Evolutionary conservation across 768 basidiomycete species (phyloP), one percentile per base, ranked within the genome.

Genomic region (Serendipita vermifera): DNA sequence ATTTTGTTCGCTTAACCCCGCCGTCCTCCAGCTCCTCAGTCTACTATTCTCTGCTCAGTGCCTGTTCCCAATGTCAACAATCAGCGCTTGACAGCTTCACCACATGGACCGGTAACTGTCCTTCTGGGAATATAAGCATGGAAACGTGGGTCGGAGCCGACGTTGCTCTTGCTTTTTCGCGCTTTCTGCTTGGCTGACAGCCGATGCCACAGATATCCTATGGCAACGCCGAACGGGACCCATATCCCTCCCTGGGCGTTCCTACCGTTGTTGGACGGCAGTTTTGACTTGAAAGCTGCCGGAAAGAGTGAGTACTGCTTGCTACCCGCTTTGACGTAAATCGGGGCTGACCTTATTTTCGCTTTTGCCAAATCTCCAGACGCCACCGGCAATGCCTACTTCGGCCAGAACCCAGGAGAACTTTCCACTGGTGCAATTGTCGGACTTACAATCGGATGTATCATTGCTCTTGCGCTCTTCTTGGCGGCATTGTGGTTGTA

Each of bases 31-130:
- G 46, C 46, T 51, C 46, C 9, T 22, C 22, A 5, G 46, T 51
- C 46, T 51, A 51, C 46, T 51, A 51, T 29, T 51, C 46, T 22
- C 46, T 51, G 5, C 46, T 51, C 17, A 24, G 22, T 7, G 46
- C 22, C 11, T 51, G 46, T 29, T 22, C 46, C 5, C 24, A 15
- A 15, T 51, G 46, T n/a, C 46, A 51, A 31, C 24, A 31, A 51
- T 51, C 46, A 31, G n/a, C 46, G 29, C 17, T 51, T 29, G 24
- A n/a, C 46, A 20, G 24, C 9, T 51, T 51, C 3, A 51, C 17
- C n/a, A 31, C 17, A 51, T 51, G 46, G 46, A 51, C 46, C 9
- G 29, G 29, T n/a, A n/a, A 7, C 5, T 51, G 46, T 31, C 9
- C 27, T 24, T 4, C 5, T 20, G 29, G n/a, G 9, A 15, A 15